A percentile compares a stretch with the other conserved stretches of the same genome.
These are phyloP conservation scores for Leucaena leucocephala DNA, from an alignment of 306 rosid species.

Conservation along the genomic window DNA sequence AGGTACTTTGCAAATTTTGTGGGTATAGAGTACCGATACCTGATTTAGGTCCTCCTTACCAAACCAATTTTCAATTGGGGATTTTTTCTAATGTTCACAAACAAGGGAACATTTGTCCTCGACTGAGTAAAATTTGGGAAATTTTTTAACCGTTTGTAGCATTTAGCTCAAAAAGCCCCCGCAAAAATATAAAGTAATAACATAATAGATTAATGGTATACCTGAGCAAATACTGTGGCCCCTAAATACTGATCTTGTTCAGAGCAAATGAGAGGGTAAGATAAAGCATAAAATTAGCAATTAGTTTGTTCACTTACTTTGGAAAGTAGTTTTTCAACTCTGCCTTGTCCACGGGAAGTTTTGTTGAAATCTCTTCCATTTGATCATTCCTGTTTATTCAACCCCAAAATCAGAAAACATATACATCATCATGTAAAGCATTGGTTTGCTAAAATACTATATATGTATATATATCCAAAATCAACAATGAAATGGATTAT, in stretches of 20 bases:
- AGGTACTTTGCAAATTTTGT: no score
- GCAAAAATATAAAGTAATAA: no score
- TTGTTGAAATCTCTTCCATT: slow-evolving; percentile 53
- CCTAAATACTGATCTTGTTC: not conserved
- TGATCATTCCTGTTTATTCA: slow-evolving; percentile 47
- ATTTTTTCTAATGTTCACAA: no score
- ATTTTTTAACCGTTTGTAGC: no score
- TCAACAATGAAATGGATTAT: not conserved
- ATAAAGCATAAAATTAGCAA: not conserved
- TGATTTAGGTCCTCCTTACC: no score
- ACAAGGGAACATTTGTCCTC: no score
- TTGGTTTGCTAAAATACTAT: not conserved
- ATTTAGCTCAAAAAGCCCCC: no score
- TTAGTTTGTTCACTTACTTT: slow-evolving; percentile 40
- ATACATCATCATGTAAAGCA: not conserved
- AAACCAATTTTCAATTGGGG: no score
- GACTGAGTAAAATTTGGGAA: no score
- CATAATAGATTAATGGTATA: no score
- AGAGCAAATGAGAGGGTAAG: not conserved
- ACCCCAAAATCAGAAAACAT: slow-evolving; percentile 8
- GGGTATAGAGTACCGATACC: no score
- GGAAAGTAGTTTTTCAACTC: slow-evolving; percentile 55
- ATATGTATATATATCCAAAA: not conserved
- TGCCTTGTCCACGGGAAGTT: slow-evolving; percentile 54
- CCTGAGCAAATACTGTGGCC: not conserved